These are phyloP conservation scores for Cyathus striatus DNA, from an alignment of 768 basidiomycete genomes.

Conservation along the genomic window DNA sequence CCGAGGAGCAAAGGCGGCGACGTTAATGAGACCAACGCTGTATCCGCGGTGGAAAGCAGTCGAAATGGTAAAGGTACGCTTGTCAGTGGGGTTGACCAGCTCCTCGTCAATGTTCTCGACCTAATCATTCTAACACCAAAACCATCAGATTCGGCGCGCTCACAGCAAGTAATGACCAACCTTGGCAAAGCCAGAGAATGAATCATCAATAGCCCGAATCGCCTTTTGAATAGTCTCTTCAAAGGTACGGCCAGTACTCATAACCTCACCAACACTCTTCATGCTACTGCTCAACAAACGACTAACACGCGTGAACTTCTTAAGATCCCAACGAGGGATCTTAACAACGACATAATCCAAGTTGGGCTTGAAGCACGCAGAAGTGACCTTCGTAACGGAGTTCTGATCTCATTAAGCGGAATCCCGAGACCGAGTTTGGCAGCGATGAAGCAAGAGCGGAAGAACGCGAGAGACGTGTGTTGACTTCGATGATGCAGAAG, in stretches of 20 bases:
- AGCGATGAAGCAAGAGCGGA: slow-evolving; percentile 96
- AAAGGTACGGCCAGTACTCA: slow-evolving; percentile 97
- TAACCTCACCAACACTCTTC: slow-evolving; percentile 99
- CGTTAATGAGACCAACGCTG: slow-evolving; percentile 85
- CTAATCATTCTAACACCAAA: slow-evolving; percentile 62
- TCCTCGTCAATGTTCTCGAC: slow-evolving; percentile 93
- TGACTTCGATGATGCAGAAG: slow-evolving; percentile 99
- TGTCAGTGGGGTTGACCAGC: slow-evolving; percentile 91
- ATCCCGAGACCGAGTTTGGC: slow-evolving; percentile 99
- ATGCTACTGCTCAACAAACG: slow-evolving; percentile 89
- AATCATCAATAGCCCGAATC: slow-evolving; percentile 93
- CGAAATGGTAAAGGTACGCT: slow-evolving; percentile 94
- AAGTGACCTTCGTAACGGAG: slow-evolving; percentile 94
- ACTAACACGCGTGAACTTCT: slow-evolving; percentile 95
- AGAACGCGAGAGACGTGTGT: slow-evolving; percentile 96
- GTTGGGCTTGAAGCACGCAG: slow-evolving; percentile 96
- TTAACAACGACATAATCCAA: slow-evolving; percentile 98
- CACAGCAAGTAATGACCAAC: slow-evolving; percentile 20
- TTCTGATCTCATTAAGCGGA: slow-evolving; percentile 98
- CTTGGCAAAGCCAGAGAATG: slow-evolving; percentile 89
- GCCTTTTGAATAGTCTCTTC: slow-evolving; percentile 99
- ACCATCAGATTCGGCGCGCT: neutral
- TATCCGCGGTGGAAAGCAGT: slow-evolving; percentile 91
- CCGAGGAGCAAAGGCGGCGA: slow-evolving; percentile 80
- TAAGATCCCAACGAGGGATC: slow-evolving; percentile 98